Evolutionary conservation across 177 flowering plant genomes (phyloP).

Genomic region (Vitis hybrid): DNA sequence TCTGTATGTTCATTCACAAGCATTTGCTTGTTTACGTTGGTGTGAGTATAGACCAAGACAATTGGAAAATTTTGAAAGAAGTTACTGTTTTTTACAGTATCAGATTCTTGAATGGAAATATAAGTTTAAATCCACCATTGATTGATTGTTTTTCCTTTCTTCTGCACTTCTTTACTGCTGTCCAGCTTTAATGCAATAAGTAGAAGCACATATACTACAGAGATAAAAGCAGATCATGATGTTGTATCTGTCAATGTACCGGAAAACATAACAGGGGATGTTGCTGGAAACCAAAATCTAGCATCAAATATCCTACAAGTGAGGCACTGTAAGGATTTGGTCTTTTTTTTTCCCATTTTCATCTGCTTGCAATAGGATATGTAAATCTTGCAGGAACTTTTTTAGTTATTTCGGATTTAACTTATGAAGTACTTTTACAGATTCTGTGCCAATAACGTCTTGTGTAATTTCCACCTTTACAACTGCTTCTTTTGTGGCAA

Average conservation of each 20-base stretch:
- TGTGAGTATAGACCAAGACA: background rate
- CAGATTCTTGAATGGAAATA: background rate
- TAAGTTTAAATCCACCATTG: background rate
- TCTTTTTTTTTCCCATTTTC: background rate
- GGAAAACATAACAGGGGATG: slow-evolving; percentile 80
- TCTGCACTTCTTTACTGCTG: slow-evolving; percentile 1
- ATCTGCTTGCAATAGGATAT: background rate
- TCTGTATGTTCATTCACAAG: background rate
- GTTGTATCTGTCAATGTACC: slow-evolving; percentile 60
- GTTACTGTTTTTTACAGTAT: background rate
- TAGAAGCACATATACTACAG: slow-evolving; percentile 46
- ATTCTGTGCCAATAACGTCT: slow-evolving; percentile 70
- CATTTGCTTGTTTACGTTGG: background rate
- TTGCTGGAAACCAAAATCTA: slow-evolving; percentile 82
- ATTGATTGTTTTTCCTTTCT: background rate
- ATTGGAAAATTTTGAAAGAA: background rate
- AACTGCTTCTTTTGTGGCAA: slow-evolving; percentile 53
- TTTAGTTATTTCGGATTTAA: background rate
- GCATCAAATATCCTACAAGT: slow-evolving; percentile 80
- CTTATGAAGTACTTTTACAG: slow-evolving; percentile 37
- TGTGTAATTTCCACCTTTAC: slow-evolving; percentile 38
- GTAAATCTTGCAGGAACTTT: background rate
- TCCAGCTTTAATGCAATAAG: slow-evolving; percentile 71
- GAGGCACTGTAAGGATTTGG: slow-evolving; percentile 70
- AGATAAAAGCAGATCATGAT: slow-evolving; percentile 47